Evolutionary conservation across 306 rosid species (phyloP).

Genomic region (Ormosia semicastrata): DNA sequence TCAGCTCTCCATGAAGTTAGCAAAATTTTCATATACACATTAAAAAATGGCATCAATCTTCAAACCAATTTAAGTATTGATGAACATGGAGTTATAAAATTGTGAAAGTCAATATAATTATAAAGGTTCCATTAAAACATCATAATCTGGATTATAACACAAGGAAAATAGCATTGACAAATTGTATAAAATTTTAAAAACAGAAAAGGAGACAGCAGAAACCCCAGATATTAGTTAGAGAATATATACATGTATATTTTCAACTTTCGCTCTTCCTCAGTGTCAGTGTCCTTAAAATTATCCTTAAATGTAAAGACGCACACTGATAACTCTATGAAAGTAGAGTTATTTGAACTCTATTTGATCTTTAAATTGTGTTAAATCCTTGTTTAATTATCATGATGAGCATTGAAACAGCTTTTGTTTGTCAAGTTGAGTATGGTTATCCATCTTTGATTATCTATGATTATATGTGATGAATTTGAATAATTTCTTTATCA

Average conservation of each 20-base stretch:
- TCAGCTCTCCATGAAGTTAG: not conserved
- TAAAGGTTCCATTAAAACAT: not conserved
- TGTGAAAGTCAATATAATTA: not conserved
- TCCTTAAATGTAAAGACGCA: too few relatives aligned
- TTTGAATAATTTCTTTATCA: too few relatives aligned
- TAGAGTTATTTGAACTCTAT: too few relatives aligned
- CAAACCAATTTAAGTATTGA: not conserved
- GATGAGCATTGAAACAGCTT: too few relatives aligned
- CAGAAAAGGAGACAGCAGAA: not conserved
- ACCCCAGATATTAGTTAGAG: not conserved
- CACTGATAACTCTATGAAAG: too few relatives aligned
- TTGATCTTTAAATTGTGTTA: too few relatives aligned
- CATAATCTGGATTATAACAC: too few relatives aligned
- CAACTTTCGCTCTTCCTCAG: constrained; percentile 83
- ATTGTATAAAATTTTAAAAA: not conserved
- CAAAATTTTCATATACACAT: not conserved
- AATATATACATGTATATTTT: too few relatives aligned
- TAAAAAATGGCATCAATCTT: not conserved
- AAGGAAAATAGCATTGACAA: not conserved
- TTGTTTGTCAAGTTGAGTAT: too few relatives aligned
- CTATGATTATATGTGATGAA: too few relatives aligned
- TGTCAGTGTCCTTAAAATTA: constrained; percentile 81
- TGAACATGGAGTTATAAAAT: not conserved
- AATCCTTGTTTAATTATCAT: too few relatives aligned
- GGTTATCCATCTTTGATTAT: too few relatives aligned